Conservation (phyloP, 129 eudicot genomes). For the Saposhnikovia divaricata region DNA sequence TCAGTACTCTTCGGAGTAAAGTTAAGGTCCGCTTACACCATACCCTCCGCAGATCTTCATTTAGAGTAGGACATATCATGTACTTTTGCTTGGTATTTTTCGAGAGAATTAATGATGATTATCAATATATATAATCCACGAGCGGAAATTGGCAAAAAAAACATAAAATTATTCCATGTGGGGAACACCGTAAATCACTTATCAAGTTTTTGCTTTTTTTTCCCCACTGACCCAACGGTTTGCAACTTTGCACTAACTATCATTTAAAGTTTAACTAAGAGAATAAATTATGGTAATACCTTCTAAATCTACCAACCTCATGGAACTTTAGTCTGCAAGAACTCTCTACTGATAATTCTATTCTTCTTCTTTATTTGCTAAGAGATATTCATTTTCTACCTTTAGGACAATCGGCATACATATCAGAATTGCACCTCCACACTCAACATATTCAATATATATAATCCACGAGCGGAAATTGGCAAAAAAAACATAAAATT, state of each 20-base stretch:
- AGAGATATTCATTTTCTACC: not conserved
- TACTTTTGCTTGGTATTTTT: no score
- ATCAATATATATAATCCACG: no score
- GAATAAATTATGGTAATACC: not conserved
- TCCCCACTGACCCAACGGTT: not conserved
- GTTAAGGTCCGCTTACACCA: not conserved
- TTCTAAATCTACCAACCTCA: not conserved
- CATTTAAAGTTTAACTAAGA: not conserved
- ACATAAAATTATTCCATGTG: no score
- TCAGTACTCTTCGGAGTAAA: not conserved
- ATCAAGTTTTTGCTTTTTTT: not conserved
- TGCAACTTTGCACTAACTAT: not conserved
- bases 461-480: no score
- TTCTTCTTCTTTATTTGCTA: not conserved
- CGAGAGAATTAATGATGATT: no score
- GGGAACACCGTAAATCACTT: not conserved
- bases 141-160: no score
- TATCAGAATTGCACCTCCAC: not conserved
- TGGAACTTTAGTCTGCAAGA: not conserved
- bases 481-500: no score
- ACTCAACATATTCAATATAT: not conserved
- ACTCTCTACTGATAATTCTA: not conserved
- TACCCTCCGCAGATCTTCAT: no score
- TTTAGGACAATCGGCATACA: not conserved
- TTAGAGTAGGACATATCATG: no score